Percentiles rank a stretch among this genome's conserved stretches.
Conservation (phyloP, 805 yeast species). For the Yarrowia sp. region DNA sequence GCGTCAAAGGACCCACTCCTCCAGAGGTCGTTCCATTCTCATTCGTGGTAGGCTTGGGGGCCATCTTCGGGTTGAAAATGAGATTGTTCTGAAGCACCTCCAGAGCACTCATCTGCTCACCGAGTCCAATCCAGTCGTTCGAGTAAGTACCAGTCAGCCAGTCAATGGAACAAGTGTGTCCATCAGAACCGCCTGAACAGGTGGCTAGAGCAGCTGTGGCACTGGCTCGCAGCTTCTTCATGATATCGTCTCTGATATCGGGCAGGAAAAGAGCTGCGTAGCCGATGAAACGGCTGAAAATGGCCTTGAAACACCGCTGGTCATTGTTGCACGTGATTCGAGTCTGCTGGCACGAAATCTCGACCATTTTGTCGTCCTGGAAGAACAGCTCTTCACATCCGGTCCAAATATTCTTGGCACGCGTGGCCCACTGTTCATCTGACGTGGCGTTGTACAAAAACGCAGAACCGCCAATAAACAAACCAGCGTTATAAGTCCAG, state of each 20-base stretch:
- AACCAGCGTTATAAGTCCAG: slow-evolving; percentile 80
- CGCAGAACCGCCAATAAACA: slow-evolving; percentile 72
- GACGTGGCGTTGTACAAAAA: slow-evolving; percentile 68
- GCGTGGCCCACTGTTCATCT: slow-evolving; percentile 64
- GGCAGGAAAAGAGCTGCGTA: slow-evolving; percentile 69
- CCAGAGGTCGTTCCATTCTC: slow-evolving; percentile 49
- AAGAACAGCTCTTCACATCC: slow-evolving; percentile 57
- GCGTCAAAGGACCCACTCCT: slow-evolving; percentile 60
- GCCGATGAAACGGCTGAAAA: slow-evolving; percentile 69
- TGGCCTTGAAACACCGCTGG: slow-evolving; percentile 78
- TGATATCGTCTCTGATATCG: slow-evolving; percentile 57
- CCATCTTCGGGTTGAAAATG: slow-evolving; percentile 49
- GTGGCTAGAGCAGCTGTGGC: slow-evolving; percentile 77
- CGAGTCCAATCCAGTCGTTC: slow-evolving; percentile 73
- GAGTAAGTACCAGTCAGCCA: slow-evolving; percentile 59
- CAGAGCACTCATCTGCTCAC: slow-evolving; percentile 83
- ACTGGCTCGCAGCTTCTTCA: slow-evolving; percentile 57
- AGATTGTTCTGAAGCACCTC: slow-evolving; percentile 63
- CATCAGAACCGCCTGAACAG: slow-evolving; percentile 82
- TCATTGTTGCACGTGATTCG: slow-evolving; percentile 66
- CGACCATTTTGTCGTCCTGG: slow-evolving; percentile 64
- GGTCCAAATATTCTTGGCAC: slow-evolving; percentile 58
- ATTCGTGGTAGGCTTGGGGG: slow-evolving; percentile 11
- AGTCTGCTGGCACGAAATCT: slow-evolving; percentile 71
- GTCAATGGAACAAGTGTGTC: slow-evolving; percentile 79